Evolutionary conservation across 371 early-diverging fungal genomes (phyloP).

Genomic region (Smittium culicis): DNA sequence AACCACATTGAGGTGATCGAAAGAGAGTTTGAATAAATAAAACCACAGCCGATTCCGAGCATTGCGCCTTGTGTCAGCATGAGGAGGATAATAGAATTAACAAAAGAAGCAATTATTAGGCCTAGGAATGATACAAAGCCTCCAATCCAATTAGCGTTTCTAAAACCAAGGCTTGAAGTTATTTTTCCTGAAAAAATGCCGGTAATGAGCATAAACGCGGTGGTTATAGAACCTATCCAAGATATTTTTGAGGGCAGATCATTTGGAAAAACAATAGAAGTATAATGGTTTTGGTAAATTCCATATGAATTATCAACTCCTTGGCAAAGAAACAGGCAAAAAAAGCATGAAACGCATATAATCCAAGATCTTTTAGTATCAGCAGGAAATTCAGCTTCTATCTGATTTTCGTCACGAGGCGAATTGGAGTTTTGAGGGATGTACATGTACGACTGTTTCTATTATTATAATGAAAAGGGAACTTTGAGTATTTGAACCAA

Average conservation of each 20-base stretch:
- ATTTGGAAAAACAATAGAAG: conserved; percentile 22
- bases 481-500: no score
- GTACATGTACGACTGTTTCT: no score
- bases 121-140: conserved; percentile 37
- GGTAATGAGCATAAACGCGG: conserved; percentile 27
- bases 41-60: conserved; percentile 47
- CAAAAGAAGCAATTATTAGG: conserved; percentile 40
- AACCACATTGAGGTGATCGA: conserved; percentile 64
- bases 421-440: no score
- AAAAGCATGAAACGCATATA: conserved; percentile 24
- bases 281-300: conserved; percentile 31
- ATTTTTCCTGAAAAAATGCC: conserved; percentile 32
- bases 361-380: conserved; percentile 33
- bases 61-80: conserved; percentile 55
- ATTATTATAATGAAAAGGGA: no score
- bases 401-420: no score
- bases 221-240: conserved; percentile 27
- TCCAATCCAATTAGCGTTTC: conserved; percentile 43
- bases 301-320: conserved; percentile 34
- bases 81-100: conserved; percentile 41
- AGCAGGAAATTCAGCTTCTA: conserved; percentile 13
- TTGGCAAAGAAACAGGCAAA: conserved; percentile 28
- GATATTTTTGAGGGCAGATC: conserved; percentile 23
- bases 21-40: conserved; percentile 40
- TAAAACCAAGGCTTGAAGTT: conserved; percentile 48